phyloP scores from a whole-genome alignment of 2,329 filamentous ascomycete species.

The Diaporthe sp. region DNA sequence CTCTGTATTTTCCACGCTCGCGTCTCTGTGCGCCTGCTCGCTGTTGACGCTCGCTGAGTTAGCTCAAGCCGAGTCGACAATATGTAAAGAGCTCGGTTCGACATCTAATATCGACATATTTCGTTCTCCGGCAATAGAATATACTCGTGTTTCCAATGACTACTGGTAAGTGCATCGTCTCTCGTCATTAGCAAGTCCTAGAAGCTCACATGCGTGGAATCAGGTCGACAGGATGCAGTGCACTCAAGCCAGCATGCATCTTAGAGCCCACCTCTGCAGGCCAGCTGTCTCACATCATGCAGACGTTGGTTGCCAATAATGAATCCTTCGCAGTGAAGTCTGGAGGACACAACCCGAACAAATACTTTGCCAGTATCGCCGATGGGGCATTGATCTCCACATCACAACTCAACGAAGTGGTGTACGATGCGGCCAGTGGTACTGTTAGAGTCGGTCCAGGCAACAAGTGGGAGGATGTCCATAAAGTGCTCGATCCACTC shows the following conservation, averaged over 20 bases:
- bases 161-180: neutral
- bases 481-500: slow-evolving; percentile 55
- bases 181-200: neutral
- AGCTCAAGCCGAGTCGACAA: slow-evolving; percentile 2
- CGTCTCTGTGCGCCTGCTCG: slow-evolving; percentile 10
- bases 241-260: slow-evolving; percentile 32
- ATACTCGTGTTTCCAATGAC: neutral
- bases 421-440: slow-evolving; percentile 52
- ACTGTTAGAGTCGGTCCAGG: slow-evolving; percentile 61
- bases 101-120: neutral
- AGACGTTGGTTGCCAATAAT: slow-evolving; percentile 18
- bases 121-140: neutral
- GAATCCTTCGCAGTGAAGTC: slow-evolving; percentile 67
- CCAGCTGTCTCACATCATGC: slow-evolving; percentile 29
- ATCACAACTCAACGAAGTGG: slow-evolving; percentile 56
- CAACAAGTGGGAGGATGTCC: slow-evolving; percentile 59
- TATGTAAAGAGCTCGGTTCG: neutral
- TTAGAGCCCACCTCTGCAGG: neutral
- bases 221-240: slow-evolving; percentile 33
- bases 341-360: slow-evolving; percentile 70
- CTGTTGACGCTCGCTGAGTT: neutral
- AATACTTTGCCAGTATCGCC: slow-evolving; percentile 64
- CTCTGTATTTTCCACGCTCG: neutral
- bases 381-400: slow-evolving; percentile 65
- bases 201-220: neutral